Conservation (phyloP, 148 eudicot species). For the Tetragonia tetragonoides region DNA sequence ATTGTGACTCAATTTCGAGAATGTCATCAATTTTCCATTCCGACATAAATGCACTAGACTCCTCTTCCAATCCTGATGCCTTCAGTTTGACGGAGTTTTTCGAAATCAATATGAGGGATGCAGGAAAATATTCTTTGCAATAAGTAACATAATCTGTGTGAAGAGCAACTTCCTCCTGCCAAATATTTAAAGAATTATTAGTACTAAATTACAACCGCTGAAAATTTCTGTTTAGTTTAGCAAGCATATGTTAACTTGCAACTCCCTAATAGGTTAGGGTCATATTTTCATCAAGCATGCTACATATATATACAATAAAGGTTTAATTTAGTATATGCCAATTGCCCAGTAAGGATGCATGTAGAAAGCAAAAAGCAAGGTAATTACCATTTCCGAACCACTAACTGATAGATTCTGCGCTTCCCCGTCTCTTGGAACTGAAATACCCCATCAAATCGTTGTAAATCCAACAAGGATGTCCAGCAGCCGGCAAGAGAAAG, state of each 20-base stretch:
- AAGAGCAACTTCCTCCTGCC: conserved; percentile 48
- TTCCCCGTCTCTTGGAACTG: conserved; percentile 31
- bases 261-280: neutral
- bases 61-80: conserved; percentile 32
- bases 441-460: conserved; percentile 16
- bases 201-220: neutral
- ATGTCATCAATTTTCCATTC: conserved; percentile 61
- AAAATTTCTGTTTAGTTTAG: too few species aligned
- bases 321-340: neutral
- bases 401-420: conserved; percentile 27
- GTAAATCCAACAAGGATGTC: conserved; percentile 15
- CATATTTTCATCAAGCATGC: neutral
- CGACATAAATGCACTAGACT: conserved; percentile 23
- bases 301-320: neutral
- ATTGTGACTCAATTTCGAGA: conserved; percentile 42
- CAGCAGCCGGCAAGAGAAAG: conserved; percentile 4
- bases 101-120: conserved; percentile 44
- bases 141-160: conserved; percentile 50
- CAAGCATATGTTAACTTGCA: neutral
- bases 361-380: conserved; percentile 5
- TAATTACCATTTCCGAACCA: conserved; percentile 48
- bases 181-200: neutral
- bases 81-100: conserved; percentile 36
- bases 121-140: conserved; percentile 43
- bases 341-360: neutral